Base-by-base conservation (phyloP, 768 basidiomycete genomes). In the Lenzites betulinus region DNA sequence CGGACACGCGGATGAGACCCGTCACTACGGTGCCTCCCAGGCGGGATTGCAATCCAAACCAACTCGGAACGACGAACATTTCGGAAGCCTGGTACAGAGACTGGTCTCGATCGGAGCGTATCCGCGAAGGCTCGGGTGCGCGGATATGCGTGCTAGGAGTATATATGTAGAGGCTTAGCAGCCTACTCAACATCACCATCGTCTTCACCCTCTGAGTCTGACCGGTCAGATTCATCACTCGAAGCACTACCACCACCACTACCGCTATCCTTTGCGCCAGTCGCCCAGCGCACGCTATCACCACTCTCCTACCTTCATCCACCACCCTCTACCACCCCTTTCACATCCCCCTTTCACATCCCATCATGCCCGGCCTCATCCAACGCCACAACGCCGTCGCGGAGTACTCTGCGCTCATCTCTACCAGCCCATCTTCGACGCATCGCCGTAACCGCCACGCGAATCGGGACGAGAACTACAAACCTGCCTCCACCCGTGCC, bases 341-440 rank as follows among this genome's bases (percentile, higher is more conserved):
- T 13, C 13, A 18, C 9, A 9, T 18, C 16, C 20, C n/a, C n/a
- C n/a, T n/a, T 11, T 30, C 36, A 30, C 22, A 13, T 9, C 16
- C n/a, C 41, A 59, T 8, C 28, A 64, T 60, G 58, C 54, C 63
- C 1, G 58, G 57, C 23, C 54, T 64, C 48, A 59, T 64, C 20
- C 54, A 60, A 2, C 63, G 63, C 18, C 36, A 60, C 52, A 60
- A 54, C 47, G 38, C 47, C 20, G 22, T 36, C 35, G 48, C 50
- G 1, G 58, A 60, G 38, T 60, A 57, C 43, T 35, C 59, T 8
- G 51, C 41, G 15, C 26, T 60, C 30, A 28, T 64, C 20, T 58
- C 63, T 7, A 64, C 63, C 46, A 43, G 38, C 20, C 51, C 62
- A 1, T 38, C 58, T 3, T 30, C 30, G 2, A 23, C 36, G 11